Evolutionary conservation across 139 green algal genomes (phyloP), one percentile per base, ranked within the genome.

Genomic region (Mesostigma viride): DNA sequence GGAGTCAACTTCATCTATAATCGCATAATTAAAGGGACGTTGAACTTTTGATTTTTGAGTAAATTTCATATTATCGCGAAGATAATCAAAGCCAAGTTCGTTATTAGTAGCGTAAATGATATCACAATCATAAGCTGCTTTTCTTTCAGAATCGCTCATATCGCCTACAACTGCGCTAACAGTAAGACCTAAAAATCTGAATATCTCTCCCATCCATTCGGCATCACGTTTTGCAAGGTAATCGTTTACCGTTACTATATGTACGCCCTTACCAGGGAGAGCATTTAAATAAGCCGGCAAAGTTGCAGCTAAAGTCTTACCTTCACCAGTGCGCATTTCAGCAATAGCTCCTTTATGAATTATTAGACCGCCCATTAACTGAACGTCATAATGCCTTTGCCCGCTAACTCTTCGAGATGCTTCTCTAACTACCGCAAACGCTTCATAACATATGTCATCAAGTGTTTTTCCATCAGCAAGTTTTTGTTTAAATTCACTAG

Each of bases 281-380:
- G 82, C 83, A 36, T 91, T 96, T 24, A 96, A 79, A 70, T 88
- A 96, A 2, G 85, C 78, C 24, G 86, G 81, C 36, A 94, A 66
- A 1, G 79, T 82, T 26, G 87, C 85, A 28, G 94, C 90, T 34
- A 97, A 82, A 1, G 91, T 96, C 71, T 96, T 96, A 48, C 90
- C 90, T 80, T 96, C 90, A 31, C 88, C 89, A 3, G 90, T 95
- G 28, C 72, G 61, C 90, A 96, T 96, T 77, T 96, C 90, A 0
- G 90, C 88, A 47, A 90, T 88, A 22, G 48, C 72, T 1, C 90
- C 90, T 51, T 95, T 83, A 47, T 94, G 84, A 57, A 96, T 77
- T 36, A 88, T 88, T 68, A 94, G 88, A 51, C 89, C 90, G 34
- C 89, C 89, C 14, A 92, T 65, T 28, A 76, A 26, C 84, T 88